phyloP scores from a whole-genome alignment of 2,329 filamentous ascomycete species.

The Amauroascus niger region DNA sequence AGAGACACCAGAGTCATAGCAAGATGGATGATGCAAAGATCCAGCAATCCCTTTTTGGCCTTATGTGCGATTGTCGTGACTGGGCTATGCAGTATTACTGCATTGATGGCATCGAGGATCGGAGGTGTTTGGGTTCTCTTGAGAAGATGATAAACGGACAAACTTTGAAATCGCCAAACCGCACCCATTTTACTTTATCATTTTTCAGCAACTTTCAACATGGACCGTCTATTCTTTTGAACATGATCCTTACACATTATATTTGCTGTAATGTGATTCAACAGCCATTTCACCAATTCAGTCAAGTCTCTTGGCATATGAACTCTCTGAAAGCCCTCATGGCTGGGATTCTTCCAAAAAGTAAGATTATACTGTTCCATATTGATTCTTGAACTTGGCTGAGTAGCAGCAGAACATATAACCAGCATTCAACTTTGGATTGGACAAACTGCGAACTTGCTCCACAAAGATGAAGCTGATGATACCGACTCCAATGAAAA shows the following conservation, averaged over 20 bases:
- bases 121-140: too few species aligned
- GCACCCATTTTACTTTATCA: background rate
- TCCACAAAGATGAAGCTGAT: background rate
- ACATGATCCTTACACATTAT: constrained; percentile 1
- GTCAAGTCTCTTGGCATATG: background rate
- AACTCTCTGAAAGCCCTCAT: background rate
- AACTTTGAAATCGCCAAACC: background rate
- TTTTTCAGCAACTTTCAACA: background rate
- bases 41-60: background rate
- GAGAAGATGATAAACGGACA: background rate
- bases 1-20: background rate
- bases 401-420: background rate
- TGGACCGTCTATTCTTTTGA: constrained; percentile 1
- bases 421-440: background rate
- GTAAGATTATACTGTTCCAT: background rate
- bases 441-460: background rate
- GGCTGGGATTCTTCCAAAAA: background rate
- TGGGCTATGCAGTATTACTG: background rate
- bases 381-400: background rate
- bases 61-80: background rate
- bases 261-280: constrained; percentile 2
- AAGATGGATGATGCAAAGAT: constrained; percentile 1
- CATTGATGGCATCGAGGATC: background rate
- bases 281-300: constrained; percentile 1
- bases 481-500: background rate